These are phyloP conservation scores for Yamadazyma aaseri DNA, from an alignment of 1,139 yeast genomes.

Conservation along the genomic window DNA sequence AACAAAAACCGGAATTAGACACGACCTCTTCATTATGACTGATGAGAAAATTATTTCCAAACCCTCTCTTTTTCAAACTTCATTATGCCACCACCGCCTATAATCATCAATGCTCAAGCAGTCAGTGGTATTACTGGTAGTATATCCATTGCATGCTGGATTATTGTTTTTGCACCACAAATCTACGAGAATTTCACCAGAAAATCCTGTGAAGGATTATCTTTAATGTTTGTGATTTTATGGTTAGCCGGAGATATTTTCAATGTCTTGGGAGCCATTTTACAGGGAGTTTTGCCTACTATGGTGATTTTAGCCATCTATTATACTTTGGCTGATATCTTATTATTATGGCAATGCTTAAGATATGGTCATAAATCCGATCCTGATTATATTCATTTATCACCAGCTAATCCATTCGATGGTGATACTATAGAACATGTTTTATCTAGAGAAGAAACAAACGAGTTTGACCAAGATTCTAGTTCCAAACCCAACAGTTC, in stretches of 20 bases:
- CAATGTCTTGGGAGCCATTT: constrained; percentile 82
- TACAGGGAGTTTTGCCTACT: constrained; percentile 88
- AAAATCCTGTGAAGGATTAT: constrained; percentile 83
- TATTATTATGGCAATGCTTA: constrained; percentile 77
- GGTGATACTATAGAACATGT: constrained; percentile 66
- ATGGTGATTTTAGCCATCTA: constrained; percentile 89
- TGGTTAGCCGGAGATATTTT: constrained; percentile 92
- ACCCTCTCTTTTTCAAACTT: neutral
- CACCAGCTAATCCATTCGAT: constrained; percentile 85
- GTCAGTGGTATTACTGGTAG: constrained; percentile 89
- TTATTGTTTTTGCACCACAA: constrained; percentile 96
- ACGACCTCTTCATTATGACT: neutral
- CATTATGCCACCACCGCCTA: constrained; percentile 63
- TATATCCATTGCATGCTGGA: constrained; percentile 95
- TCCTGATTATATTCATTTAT: constrained; percentile 71
- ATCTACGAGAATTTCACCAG: constrained; percentile 86
- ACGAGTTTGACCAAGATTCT: constrained; percentile 14
- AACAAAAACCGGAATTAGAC: no score
- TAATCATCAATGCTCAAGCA: constrained; percentile 69
- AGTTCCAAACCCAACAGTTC: constrained; percentile 3
- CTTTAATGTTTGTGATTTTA: constrained; percentile 73
- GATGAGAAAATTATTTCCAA: neutral
- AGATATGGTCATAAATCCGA: constrained; percentile 58
- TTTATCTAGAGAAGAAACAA: constrained; percentile 37
- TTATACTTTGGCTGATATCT: constrained; percentile 87